A percentile compares a stretch with the other conserved stretches of the same genome.
These are phyloP conservation scores for Podaxis sp. DNA, from an alignment of 768 basidiomycete species.

Conservation along the genomic window DNA sequence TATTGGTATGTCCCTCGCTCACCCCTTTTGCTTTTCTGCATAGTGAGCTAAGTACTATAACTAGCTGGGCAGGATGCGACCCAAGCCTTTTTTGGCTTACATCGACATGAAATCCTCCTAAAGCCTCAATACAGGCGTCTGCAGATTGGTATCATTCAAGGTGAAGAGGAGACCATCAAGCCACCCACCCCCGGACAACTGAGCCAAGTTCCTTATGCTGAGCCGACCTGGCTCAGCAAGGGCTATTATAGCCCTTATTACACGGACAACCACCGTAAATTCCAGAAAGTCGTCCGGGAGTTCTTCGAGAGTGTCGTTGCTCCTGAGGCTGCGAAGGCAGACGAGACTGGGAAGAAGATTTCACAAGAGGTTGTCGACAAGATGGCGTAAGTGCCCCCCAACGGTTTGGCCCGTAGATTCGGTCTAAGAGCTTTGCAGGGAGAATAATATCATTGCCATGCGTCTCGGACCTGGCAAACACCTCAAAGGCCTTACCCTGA, in stretches of 20 bases:
- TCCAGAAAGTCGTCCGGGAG: conserved; percentile 71
- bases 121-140: conserved; percentile 28
- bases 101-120: conserved; percentile 27
- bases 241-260: conserved; percentile 31
- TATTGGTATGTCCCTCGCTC: conserved; percentile 46
- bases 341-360: conserved; percentile 84
- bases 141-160: conserved; percentile 26
- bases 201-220: conserved; percentile 29
- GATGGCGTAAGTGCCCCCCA: conserved; percentile 54
- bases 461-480: conserved; percentile 89
- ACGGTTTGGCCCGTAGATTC: neutral
- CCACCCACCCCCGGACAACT: conserved; percentile 23
- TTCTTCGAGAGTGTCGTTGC: conserved; percentile 74
- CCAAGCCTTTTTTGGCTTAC: conserved; percentile 27
- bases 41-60: neutral
- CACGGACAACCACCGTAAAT: conserved; percentile 52
- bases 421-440: conserved; percentile 34
- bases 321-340: conserved; percentile 72
- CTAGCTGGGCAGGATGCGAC: conserved; percentile 62
- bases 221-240: conserved; percentile 28
- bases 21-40: neutral
- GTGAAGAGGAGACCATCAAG: conserved; percentile 25
- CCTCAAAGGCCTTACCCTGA: conserved; percentile 68
- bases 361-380: conserved; percentile 82
- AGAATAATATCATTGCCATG: conserved; percentile 81